Evolutionary conservation across 176 grass and related monocot species (phyloP), one percentile per base, ranked within the genome.

Genomic region (Tillandsia leiboldiana): DNA sequence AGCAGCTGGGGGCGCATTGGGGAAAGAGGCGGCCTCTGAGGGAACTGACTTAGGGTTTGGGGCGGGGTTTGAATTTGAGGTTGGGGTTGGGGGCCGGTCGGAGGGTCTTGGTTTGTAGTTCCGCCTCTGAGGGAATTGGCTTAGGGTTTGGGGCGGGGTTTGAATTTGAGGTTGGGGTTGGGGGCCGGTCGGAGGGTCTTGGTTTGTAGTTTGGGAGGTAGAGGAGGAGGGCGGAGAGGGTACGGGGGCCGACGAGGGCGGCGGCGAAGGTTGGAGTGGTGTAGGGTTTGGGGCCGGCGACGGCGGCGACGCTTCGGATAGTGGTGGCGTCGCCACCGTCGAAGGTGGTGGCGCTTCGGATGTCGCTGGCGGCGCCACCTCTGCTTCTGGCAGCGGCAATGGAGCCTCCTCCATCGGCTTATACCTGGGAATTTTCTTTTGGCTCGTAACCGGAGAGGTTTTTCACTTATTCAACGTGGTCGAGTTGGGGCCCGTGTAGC

Each of bases 41-140:
- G 75, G 82, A 2, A 69, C 70, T 51, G 69, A 79, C 12, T 73
- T 75, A 67, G 82, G 81, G n/a, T 69, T 57, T 57, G 53, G 53
- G 53, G 13, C 1, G 14, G 53, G 11, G 72, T 57, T 57, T 56
- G 53, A 6, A 56, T 24, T 24, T 24, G 24, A 1, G 24, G 24
- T 24, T 24, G 24, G 24, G 24, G 24, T 24, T 24, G 24, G 24
- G 24, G 24, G 24, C 24, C 14, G 12, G 3, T 56, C n/a, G 13
- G 53, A 17, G 12, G 53, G 53, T 18, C 17, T 57, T 57, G 53
- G 14, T 3, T 57, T 15, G 53, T 2, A n/a, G 17, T 57, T 18
- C 20, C 20, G 14, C 2, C 53, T 57, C 53, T 57, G 83, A 81
- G 61, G 75, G 82, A 2, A 69, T 67, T 51, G 69, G 82, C 12